Percentiles rank a stretch among this genome's conserved stretches.
Conservation (phyloP, 2,329 filamentous ascomycete genomes). For the Colletotrichum spinosum region DNA sequence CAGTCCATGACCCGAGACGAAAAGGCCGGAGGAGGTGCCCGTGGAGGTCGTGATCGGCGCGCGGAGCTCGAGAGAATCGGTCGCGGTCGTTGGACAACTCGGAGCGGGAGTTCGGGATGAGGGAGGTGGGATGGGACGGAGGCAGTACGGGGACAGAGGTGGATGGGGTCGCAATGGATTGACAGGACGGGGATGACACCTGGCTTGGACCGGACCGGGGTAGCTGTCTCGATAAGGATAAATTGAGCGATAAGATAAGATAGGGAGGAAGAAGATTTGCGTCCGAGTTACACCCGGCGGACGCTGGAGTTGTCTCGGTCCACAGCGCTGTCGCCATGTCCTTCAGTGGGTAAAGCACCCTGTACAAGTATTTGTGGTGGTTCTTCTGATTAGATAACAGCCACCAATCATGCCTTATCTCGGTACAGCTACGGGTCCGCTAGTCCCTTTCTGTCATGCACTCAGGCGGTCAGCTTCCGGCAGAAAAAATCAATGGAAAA, state of each 20-base stretch:
- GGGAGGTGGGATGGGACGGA: slow-evolving; percentile 30
- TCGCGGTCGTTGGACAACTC: slow-evolving; percentile 10
- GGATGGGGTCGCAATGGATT: too few relatives aligned
- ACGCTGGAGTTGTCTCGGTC: neutral
- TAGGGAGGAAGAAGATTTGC: too few relatives aligned
- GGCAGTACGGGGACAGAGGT: slow-evolving; percentile 19
- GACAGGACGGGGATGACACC: slow-evolving; percentile 41
- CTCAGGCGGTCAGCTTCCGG: slow-evolving; percentile 37
- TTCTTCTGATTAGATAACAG: slow-evolving; percentile 30
- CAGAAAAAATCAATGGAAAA: slow-evolving; percentile 45
- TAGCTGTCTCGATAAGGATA: slow-evolving; percentile 1
- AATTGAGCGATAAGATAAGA: neutral
- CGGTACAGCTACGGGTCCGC: neutral
- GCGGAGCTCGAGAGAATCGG: slow-evolving; percentile 20
- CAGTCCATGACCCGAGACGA: slow-evolving; percentile 34
- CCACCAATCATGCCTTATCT: slow-evolving; percentile 9
- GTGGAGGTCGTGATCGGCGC: slow-evolving; percentile 8
- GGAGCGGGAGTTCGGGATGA: slow-evolving; percentile 24
- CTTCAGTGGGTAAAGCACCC: slow-evolving; percentile 33
- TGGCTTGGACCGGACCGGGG: slow-evolving; percentile 40
- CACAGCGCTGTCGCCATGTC: slow-evolving; percentile 21
- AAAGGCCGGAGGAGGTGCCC: neutral
- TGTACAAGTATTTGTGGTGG: slow-evolving; percentile 18
- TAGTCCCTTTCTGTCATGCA: slow-evolving; percentile 19
- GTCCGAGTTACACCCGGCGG: too few relatives aligned